These are phyloP conservation scores for Sorghum bicolor DNA, from an alignment of 176 grass and related monocot genomes.

Conservation along the genomic window DNA sequence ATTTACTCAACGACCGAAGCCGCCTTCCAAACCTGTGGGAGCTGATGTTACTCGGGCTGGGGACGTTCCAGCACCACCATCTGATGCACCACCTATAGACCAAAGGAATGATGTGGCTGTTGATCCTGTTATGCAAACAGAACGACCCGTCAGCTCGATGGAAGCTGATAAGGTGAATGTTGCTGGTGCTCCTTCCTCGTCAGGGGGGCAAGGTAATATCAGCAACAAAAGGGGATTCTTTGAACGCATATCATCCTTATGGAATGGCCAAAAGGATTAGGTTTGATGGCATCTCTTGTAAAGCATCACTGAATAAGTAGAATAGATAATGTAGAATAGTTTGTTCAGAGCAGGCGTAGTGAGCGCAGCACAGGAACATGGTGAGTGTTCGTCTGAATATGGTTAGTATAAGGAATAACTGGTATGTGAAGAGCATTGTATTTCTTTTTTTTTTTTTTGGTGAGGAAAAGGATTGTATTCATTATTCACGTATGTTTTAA, in stretches of 20 bases:
- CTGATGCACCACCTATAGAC: background rate
- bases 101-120: background rate
- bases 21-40: slow-evolving; percentile 10
- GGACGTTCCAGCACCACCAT: background rate
- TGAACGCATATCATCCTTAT: slow-evolving; percentile 18
- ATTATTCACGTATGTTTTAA: background rate
- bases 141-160: background rate
- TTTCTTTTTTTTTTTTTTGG: background rate
- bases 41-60: background rate
- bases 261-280: slow-evolving; percentile 18
- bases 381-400: background rate
- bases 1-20: background rate
- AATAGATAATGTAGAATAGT: background rate
- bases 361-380: background rate
- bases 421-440: background rate
- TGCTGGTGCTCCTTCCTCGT: background rate
- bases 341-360: background rate
- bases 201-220: background rate
- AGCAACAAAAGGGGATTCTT: slow-evolving; percentile 15
- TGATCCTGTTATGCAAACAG: slow-evolving; percentile 16
- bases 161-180: slow-evolving; percentile 4
- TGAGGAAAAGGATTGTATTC: background rate
- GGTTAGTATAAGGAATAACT: background rate
- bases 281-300: background rate
- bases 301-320: background rate